A percentile compares a stretch with the other conserved stretches of the same genome.
phyloP scores from a whole-genome alignment of 192 early-diverging fungal genomes.

The Rhizoclosmatium sp. region DNA sequence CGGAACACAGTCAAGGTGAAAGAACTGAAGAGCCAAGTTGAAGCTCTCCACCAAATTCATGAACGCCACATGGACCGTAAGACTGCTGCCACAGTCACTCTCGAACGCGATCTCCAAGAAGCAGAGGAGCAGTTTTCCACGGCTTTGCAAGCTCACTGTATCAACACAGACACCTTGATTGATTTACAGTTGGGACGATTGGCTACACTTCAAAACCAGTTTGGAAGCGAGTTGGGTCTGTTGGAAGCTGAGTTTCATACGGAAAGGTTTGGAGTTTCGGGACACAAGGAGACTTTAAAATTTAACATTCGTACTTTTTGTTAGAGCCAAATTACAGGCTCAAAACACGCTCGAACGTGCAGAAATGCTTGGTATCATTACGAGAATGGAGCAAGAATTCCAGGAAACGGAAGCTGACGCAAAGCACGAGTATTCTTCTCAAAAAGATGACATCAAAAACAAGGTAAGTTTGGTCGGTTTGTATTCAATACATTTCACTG shows the following conservation, averaged over 20 bases:
- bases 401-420: constrained; percentile 69
- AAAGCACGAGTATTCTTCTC: constrained; percentile 64
- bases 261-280: constrained; percentile 49
- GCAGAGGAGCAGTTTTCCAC: constrained; percentile 64
- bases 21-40: constrained; percentile 51
- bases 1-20: constrained; percentile 51
- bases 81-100: constrained; percentile 45
- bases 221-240: constrained; percentile 55
- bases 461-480: constrained; percentile 41
- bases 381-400: constrained; percentile 63
- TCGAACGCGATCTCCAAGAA: constrained; percentile 53
- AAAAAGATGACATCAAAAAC: constrained; percentile 70
- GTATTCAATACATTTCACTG: neutral
- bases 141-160: constrained; percentile 62
- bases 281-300: neutral
- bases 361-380: constrained; percentile 65
- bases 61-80: constrained; percentile 62
- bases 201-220: constrained; percentile 52
- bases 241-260: constrained; percentile 64
- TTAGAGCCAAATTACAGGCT: constrained; percentile 53
- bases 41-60: constrained; percentile 57
- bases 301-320: neutral
- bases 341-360: constrained; percentile 61
- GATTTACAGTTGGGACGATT: constrained; percentile 61
- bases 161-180: constrained; percentile 64